A percentile compares a stretch with the other conserved stretches of the same genome.
These are phyloP conservation scores for Atkinsonella hypoxylon DNA, from an alignment of 2,329 filamentous ascomycete species.

Conservation along the genomic window DNA sequence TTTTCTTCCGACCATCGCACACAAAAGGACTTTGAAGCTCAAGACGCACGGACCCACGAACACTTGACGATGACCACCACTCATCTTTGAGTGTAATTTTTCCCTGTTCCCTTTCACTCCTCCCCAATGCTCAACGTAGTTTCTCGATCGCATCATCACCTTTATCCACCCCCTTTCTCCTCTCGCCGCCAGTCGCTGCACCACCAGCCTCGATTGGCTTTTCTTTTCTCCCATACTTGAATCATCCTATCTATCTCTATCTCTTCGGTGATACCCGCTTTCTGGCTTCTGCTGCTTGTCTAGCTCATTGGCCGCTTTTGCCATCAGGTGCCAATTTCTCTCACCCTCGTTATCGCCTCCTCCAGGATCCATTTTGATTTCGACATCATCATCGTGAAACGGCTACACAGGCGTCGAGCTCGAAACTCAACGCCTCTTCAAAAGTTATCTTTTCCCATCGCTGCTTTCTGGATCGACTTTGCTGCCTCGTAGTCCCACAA, in stretches of 20 bases:
- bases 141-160: conserved; percentile 5
- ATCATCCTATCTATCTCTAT: conserved; percentile 4
- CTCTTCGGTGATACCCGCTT: conserved; percentile 2
- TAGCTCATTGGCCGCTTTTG: conserved; percentile 2
- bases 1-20: conserved; percentile 8
- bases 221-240: conserved; percentile 7
- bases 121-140: conserved; percentile 4
- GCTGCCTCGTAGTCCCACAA: conserved; percentile 1
- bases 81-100: conserved; percentile 6
- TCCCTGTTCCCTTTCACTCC: conserved; percentile 6
- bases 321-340: conserved; percentile 10
- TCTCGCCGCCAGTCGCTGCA: conserved; percentile 6
- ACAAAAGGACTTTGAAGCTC: neutral
- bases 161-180: conserved; percentile 5
- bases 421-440: neutral
- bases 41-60: conserved; percentile 9
- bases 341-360: neutral
- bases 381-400: neutral
- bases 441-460: neutral
- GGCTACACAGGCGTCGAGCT: conserved; percentile 1
- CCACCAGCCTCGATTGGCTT: conserved; percentile 3
- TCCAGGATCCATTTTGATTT: neutral
- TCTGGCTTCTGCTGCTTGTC: neutral
- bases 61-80: conserved; percentile 11
- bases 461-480: conserved; percentile 1